Conservation (phyloP, 2,329 filamentous ascomycete genomes). For the Phaeosphaeria sp. region DNA sequence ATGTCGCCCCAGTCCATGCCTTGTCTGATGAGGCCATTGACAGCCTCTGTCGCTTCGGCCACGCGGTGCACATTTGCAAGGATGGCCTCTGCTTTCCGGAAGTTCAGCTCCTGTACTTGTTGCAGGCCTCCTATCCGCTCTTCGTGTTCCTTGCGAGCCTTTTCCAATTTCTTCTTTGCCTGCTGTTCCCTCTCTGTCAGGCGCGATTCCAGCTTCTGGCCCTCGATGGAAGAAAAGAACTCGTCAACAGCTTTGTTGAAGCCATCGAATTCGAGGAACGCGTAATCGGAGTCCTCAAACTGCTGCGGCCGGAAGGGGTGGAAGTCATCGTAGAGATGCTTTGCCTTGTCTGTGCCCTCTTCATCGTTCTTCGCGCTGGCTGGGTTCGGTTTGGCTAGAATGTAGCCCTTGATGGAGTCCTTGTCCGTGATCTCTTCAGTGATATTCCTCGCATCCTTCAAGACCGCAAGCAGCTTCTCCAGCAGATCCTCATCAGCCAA, state of each 20-base stretch:
- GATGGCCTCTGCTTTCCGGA: constrained; percentile 87
- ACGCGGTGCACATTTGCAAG: constrained; percentile 90
- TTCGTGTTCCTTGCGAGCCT: constrained; percentile 82
- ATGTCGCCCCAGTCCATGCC: constrained; percentile 99
- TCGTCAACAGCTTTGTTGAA: constrained; percentile 96
- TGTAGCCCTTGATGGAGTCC: constrained; percentile 78
- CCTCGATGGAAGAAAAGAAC: constrained; percentile 96
- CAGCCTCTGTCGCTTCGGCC: constrained; percentile 88
- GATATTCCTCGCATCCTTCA: constrained; percentile 74
- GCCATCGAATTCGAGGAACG: constrained; percentile 77
- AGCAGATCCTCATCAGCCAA: constrained; percentile 70
- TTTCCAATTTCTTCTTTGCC: constrained; percentile 83
- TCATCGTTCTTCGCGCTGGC: constrained; percentile 43
- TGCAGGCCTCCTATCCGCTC: constrained; percentile 86
- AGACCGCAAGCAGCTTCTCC: constrained; percentile 69
- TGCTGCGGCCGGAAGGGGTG: constrained; percentile 89
- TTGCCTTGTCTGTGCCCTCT: constrained; percentile 51
- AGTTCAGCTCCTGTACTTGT: constrained; percentile 79
- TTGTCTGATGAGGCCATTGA: constrained; percentile 88
- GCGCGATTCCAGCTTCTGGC: constrained; percentile 86
- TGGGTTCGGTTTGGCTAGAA: constrained; percentile 72
- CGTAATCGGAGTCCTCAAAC: constrained; percentile 71
- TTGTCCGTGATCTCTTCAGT: constrained; percentile 72
- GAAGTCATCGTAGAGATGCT: constrained; percentile 87
- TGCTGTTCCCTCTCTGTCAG: constrained; percentile 81